Evolutionary conservation across 2,329 filamentous ascomycete genomes (phyloP).

Genomic region (Cladophialophora immunda): DNA sequence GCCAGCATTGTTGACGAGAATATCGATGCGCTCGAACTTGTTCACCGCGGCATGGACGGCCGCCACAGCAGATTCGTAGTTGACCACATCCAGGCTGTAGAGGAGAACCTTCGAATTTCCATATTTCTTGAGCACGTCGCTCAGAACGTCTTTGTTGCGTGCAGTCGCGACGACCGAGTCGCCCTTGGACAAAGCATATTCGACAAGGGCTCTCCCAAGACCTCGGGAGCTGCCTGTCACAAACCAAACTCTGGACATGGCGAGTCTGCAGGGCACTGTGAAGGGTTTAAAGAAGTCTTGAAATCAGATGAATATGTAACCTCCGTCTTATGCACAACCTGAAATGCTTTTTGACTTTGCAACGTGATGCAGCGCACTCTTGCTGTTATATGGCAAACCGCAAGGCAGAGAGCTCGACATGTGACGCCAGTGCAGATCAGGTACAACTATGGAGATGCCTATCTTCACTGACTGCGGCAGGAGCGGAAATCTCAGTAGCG

Average conservation of each 20-base stretch:
- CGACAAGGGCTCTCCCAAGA: slow-evolving; percentile 44
- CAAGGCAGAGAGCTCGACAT: too few species aligned
- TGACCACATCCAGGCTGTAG: slow-evolving; percentile 38
- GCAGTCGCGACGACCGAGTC: slow-evolving; percentile 48
- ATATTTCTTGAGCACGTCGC: slow-evolving; percentile 38
- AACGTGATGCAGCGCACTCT: too few species aligned
- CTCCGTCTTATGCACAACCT: too few species aligned
- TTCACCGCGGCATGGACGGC: slow-evolving; percentile 7
- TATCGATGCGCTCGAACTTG: slow-evolving; percentile 51
- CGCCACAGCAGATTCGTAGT: slow-evolving; percentile 17
- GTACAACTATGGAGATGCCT: too few species aligned
- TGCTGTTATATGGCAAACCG: too few species aligned
- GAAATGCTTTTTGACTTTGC: too few species aligned
- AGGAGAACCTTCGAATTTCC: slow-evolving; percentile 39
- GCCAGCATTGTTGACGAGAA: slow-evolving; percentile 44
- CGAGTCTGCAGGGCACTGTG: too few species aligned
- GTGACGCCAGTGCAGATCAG: too few species aligned
- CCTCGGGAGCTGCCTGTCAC: slow-evolving; percentile 48
- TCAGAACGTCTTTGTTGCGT: slow-evolving; percentile 40
- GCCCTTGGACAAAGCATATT: slow-evolving; percentile 39
- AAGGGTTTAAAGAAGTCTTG: too few species aligned
- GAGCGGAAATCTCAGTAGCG: too few species aligned
- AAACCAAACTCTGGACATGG: slow-evolving; percentile 38
- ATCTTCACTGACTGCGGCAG: too few species aligned
- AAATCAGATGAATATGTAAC: too few species aligned